Conservation (phyloP, 2,329 filamentous ascomycete species). For the Drechslerella coelobrocha region DNA sequence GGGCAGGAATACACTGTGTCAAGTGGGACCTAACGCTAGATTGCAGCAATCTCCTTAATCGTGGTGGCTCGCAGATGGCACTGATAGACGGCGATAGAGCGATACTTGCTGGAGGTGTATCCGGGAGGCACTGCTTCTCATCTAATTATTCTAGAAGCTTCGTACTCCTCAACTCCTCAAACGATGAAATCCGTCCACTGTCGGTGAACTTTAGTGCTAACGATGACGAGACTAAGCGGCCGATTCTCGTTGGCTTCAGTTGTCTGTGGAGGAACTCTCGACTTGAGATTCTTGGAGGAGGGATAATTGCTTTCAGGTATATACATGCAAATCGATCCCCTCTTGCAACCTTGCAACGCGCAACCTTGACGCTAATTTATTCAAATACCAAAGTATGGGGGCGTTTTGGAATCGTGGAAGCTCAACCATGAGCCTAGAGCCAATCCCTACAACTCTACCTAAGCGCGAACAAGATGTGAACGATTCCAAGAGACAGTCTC, state of each 20-base stretch:
- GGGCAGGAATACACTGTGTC: neutral
- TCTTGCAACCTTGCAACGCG: neutral
- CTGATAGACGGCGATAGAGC: constrained; percentile 53
- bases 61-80: constrained; percentile 62
- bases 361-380: neutral
- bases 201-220: neutral
- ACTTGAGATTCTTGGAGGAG: constrained; percentile 39
- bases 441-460: constrained; percentile 2
- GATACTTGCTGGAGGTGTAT: constrained; percentile 53
- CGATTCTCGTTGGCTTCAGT: constrained; percentile 27
- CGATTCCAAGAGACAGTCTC: neutral
- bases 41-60: neutral
- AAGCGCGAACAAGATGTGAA: neutral
- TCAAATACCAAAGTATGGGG: constrained; percentile 81
- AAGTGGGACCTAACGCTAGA: constrained; percentile 2
- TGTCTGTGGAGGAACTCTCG: constrained; percentile 22
- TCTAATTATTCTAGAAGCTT: constrained; percentile 25
- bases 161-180: constrained; percentile 12
- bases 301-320: constrained; percentile 39
- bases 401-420: constrained; percentile 77
- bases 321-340: too few species aligned
- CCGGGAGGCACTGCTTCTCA: constrained; percentile 32
- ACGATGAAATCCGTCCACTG: neutral
- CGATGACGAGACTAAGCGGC: neutral
- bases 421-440: constrained; percentile 4